Conservation (phyloP, 371 early-diverging fungal genomes). For the Circinella umbellata region DNA sequence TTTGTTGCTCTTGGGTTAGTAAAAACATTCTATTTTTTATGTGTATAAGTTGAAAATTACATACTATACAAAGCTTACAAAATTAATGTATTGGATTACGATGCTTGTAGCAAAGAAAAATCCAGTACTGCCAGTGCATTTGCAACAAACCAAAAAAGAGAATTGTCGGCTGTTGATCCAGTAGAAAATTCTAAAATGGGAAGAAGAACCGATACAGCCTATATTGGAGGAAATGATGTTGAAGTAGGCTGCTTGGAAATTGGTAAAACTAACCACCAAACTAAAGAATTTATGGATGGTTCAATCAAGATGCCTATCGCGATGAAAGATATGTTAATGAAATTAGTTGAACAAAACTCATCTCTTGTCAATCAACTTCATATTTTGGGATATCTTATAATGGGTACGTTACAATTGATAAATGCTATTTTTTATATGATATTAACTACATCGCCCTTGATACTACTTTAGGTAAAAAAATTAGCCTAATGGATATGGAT, state of each 20-base stretch:
- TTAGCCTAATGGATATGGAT: constrained; percentile 11
- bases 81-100: background rate
- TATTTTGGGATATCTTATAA: constrained; percentile 9
- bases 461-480: background rate
- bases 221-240: background rate
- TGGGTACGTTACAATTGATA: background rate
- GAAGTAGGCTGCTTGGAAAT: constrained; percentile 18
- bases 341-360: background rate
- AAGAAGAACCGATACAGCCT: background rate
- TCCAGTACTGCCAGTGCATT: background rate
- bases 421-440: background rate
- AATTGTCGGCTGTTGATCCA: background rate
- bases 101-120: background rate
- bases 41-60: background rate
- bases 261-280: background rate
- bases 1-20: background rate
- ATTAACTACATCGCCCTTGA: background rate
- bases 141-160: background rate
- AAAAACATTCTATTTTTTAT: background rate
- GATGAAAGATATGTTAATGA: constrained; percentile 20
- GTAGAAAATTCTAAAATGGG: background rate
- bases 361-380: background rate
- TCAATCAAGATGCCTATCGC: constrained; percentile 16
- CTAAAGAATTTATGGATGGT: constrained; percentile 11
- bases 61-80: background rate